Evolutionary conservation across 257 asterid species (phyloP).

Genomic region (Penstemon eatonii): DNA sequence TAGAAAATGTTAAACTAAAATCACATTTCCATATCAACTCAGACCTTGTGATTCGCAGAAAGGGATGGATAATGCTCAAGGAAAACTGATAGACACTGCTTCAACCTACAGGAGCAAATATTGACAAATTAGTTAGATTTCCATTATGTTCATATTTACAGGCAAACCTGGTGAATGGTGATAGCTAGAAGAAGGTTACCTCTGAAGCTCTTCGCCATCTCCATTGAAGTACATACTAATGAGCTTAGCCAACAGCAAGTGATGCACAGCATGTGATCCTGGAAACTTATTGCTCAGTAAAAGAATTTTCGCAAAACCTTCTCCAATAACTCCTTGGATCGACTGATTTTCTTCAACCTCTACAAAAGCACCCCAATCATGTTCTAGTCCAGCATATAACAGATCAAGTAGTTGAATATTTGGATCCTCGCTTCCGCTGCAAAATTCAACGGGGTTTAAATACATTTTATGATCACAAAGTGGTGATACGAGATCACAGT

Average conservation of each 20-base stretch:
- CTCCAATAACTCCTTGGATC: conserved; percentile 67
- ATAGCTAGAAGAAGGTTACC: conserved; percentile 43
- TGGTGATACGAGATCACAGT: conserved; percentile 48
- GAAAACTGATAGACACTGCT: conserved; percentile 87
- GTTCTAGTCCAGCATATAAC: conserved; percentile 61
- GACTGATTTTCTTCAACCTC: conserved; percentile 65
- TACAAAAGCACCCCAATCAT: conserved; percentile 46
- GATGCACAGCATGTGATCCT: conserved; percentile 45
- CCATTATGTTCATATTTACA: conserved; percentile 2
- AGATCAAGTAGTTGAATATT: conserved; percentile 70
- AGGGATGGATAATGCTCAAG: conserved; percentile 94
- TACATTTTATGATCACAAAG: conserved; percentile 39
- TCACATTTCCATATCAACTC: conserved; percentile 27
- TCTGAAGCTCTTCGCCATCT: conserved; percentile 53
- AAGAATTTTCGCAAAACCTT: conserved; percentile 90
- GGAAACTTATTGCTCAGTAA: conserved; percentile 70
- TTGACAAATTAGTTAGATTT: conserved; percentile 18
- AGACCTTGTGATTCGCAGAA: conserved; percentile 79
- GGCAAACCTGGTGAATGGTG: conserved; percentile 18
- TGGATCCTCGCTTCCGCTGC: conserved; percentile 49
- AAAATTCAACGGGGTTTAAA: conserved; percentile 38
- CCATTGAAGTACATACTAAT: conserved; percentile 63
- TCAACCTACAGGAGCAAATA: conserved; percentile 59
- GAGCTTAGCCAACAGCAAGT: conserved; percentile 68
- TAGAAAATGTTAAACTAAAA: conserved; percentile 9